phyloP scores from a whole-genome alignment of 768 basidiomycete species.

The Mycena olivaceomarginata region DNA sequence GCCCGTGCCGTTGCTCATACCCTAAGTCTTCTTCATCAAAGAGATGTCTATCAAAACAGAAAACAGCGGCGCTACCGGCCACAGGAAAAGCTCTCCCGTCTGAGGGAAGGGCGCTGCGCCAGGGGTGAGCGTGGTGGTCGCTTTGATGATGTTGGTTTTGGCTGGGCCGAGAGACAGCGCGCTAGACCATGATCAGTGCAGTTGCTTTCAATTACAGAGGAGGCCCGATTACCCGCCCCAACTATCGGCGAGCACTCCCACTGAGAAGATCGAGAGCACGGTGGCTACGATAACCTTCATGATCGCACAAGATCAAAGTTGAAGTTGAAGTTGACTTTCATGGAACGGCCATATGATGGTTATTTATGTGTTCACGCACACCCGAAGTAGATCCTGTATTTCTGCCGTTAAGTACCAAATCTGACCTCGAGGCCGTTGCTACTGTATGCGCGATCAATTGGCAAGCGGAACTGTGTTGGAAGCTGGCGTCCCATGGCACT shows the following conservation, averaged over 20 bases:
- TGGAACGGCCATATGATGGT: neutral
- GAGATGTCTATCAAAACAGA: too few species aligned
- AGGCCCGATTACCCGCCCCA: neutral
- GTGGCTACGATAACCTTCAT: neutral
- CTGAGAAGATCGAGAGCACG: neutral
- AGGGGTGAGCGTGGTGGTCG: neutral
- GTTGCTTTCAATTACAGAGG: neutral
- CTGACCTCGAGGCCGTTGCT: too few species aligned
- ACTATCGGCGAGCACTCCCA: neutral
- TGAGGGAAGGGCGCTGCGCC: neutral
- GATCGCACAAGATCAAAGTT: neutral
- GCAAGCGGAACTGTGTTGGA: too few species aligned
- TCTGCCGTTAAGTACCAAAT: too few species aligned
- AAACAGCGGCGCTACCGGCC: neutral
- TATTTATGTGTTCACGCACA: neutral
- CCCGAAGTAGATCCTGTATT: neutral
- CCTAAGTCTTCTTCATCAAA: too few species aligned
- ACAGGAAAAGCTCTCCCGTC: conserved; percentile 3
- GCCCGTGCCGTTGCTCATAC: too few species aligned
- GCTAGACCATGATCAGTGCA: neutral
- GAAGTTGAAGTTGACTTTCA: neutral
- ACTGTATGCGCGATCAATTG: too few species aligned
- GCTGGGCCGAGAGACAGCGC: neutral
- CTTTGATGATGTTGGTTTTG: conserved; percentile 10
- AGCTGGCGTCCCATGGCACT: too few species aligned